Percentiles rank a stretch among this genome's conserved stretches.
phyloP scores from a whole-genome alignment of 2,329 filamentous ascomycete species.

The Pyrenophora teres region DNA sequence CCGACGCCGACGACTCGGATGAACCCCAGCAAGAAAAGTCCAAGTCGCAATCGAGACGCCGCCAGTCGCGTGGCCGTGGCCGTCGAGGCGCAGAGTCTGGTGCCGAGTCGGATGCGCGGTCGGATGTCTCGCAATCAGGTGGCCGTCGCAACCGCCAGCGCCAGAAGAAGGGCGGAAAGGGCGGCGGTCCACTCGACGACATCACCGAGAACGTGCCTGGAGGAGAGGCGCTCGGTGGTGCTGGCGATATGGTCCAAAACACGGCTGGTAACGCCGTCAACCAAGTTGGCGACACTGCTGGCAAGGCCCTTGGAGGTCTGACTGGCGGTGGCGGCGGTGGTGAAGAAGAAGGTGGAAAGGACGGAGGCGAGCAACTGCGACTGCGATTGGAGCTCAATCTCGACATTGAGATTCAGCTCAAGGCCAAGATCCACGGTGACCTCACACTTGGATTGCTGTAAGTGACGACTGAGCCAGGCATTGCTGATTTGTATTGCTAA shows the following conservation, averaged over 20 bases:
- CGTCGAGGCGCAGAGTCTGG: slow-evolving; percentile 55
- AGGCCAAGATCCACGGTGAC: slow-evolving; percentile 69
- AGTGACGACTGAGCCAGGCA: slow-evolving; percentile 23
- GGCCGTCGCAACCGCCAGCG: slow-evolving; percentile 62
- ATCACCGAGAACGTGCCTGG: slow-evolving; percentile 61
- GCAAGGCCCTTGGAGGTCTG: slow-evolving; percentile 54
- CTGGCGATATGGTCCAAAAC: slow-evolving; percentile 61
- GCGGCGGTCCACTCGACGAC: slow-evolving; percentile 57
- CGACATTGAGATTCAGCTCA: slow-evolving; percentile 66
- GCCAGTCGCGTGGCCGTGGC: slow-evolving; percentile 57
- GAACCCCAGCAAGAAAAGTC: slow-evolving; percentile 54
- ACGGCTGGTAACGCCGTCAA: slow-evolving; percentile 60
- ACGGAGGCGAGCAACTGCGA: slow-evolving; percentile 58
- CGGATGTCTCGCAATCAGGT: slow-evolving; percentile 58
- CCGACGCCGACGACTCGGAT: slow-evolving; percentile 49
- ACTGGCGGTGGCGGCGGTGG: slow-evolving; percentile 51
- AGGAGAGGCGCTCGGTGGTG: slow-evolving; percentile 58
- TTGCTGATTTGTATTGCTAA: slow-evolving; percentile 18
- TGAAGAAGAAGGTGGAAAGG: slow-evolving; percentile 33
- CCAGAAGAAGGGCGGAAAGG: slow-evolving; percentile 54
- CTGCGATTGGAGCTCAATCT: slow-evolving; percentile 64
- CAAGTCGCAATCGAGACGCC: slow-evolving; percentile 53
- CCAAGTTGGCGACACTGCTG: slow-evolving; percentile 49
- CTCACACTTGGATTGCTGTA: slow-evolving; percentile 62
- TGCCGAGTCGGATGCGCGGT: slow-evolving; percentile 59